These are phyloP conservation scores for Suhomyces panamericanus DNA, from an alignment of 1,139 yeast genomes.

Conservation along the genomic window DNA sequence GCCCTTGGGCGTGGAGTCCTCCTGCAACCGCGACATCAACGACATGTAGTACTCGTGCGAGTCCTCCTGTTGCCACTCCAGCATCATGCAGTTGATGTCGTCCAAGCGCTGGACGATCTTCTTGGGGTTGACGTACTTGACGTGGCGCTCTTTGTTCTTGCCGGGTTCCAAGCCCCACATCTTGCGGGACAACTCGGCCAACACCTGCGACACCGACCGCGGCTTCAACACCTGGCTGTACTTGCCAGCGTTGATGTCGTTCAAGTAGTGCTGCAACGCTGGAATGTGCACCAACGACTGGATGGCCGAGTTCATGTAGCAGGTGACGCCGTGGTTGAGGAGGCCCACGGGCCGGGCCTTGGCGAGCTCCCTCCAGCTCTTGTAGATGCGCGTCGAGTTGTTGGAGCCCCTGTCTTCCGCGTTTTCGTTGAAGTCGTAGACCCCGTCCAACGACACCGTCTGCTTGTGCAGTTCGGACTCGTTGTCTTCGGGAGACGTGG, in stretches of 20 bases:
- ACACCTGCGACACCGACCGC: constrained; percentile 64
- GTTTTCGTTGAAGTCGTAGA: constrained; percentile 53
- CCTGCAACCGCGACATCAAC: constrained; percentile 81
- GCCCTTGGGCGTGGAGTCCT: constrained; percentile 89
- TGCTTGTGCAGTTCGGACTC: constrained; percentile 13
- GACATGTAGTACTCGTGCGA: constrained; percentile 97
- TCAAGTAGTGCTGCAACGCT: constrained; percentile 80
- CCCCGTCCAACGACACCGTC: constrained; percentile 28
- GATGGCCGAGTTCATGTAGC: constrained; percentile 93
- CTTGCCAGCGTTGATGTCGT: constrained; percentile 59
- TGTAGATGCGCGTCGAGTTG: constrained; percentile 51
- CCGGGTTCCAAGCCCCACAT: constrained; percentile 55
- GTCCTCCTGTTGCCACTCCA: constrained; percentile 97
- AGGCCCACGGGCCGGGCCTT: constrained; percentile 69
- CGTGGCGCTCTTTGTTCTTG: constrained; percentile 21
- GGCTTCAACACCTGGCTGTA: constrained; percentile 46
- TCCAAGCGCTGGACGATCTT: constrained; percentile 69
- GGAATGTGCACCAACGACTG: constrained; percentile 91
- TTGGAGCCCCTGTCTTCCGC: constrained; percentile 60
- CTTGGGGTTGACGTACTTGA: constrained; percentile 66
- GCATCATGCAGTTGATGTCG: constrained; percentile 94
- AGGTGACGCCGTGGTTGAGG: constrained; percentile 90
- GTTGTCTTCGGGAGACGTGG: constrained; percentile 45
- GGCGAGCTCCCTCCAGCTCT: constrained; percentile 57
- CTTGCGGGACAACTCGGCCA: constrained; percentile 69